These are phyloP conservation scores for Colletotrichum eleusines DNA, from an alignment of 2,329 filamentous ascomycete genomes.

Conservation along the genomic window DNA sequence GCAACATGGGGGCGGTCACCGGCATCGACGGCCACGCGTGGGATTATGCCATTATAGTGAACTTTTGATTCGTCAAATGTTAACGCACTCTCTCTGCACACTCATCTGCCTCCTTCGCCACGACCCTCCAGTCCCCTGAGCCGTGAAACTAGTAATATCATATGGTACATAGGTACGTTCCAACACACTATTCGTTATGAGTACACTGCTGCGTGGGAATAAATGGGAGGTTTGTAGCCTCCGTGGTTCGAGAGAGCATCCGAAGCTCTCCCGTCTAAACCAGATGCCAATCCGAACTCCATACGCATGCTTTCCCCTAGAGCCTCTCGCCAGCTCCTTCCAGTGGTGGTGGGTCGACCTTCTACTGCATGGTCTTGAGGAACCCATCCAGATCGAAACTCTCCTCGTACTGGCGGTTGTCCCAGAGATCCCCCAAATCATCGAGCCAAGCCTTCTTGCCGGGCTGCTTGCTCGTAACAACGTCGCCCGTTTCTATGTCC, in stretches of 20 bases:
- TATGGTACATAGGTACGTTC: slow-evolving; percentile 34
- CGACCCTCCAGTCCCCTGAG: background rate
- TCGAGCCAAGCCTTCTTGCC: slow-evolving; percentile 97
- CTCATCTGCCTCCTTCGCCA: slow-evolving; percentile 1
- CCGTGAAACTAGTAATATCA: slow-evolving; percentile 16
- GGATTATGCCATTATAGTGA: background rate
- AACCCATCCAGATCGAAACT: slow-evolving; percentile 97
- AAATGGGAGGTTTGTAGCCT: slow-evolving; percentile 1
- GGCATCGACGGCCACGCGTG: too few species aligned
- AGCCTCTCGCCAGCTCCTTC: slow-evolving; percentile 3
- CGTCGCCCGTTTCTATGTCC: slow-evolving; percentile 90
- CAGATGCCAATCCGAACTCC: slow-evolving; percentile 40
- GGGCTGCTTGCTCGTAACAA: slow-evolving; percentile 82
- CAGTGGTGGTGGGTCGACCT: slow-evolving; percentile 3
- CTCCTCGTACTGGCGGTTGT: slow-evolving; percentile 97
- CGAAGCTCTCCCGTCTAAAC: slow-evolving; percentile 33
- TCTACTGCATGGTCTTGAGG: slow-evolving; percentile 87
- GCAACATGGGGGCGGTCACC: background rate
- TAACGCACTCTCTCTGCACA: background rate
- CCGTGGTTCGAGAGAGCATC: slow-evolving; percentile 23
- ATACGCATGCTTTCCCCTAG: slow-evolving; percentile 9
- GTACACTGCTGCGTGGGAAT: slow-evolving; percentile 28
- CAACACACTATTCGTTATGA: slow-evolving; percentile 34
- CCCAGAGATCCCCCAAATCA: slow-evolving; percentile 95
- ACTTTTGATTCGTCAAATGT: background rate